A percentile compares a stretch with the other conserved stretches of the same genome.
Conservation (phyloP, 106 monocot genomes). For the Apostasia shenzhenica region DNA sequence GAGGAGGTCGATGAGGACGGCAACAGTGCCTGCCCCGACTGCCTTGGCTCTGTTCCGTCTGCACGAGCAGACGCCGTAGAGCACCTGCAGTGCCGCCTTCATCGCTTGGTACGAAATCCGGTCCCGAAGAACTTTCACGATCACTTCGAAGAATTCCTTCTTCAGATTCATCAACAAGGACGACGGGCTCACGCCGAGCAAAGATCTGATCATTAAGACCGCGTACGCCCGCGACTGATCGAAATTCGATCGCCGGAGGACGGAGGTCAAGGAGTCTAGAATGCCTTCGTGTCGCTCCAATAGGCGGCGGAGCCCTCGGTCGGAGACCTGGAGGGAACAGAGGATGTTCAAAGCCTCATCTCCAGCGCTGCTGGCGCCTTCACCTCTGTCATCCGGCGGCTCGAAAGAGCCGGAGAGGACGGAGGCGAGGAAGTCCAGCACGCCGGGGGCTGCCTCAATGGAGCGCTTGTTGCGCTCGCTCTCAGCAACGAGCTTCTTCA, state of each 20-base stretch:
- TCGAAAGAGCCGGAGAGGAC: not conserved
- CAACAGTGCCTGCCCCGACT: conserved; percentile 29
- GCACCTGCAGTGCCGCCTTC: conserved; percentile 38
- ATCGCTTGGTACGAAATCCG: conserved; percentile 25
- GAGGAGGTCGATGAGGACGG: conserved; percentile 29
- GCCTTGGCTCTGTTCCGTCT: conserved; percentile 40
- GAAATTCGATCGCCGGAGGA: not conserved
- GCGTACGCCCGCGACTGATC: conserved; percentile 31
- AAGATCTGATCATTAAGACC: conserved; percentile 25
- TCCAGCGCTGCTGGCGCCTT: not conserved
- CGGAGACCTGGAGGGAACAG: conserved; percentile 8
- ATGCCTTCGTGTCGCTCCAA: not conserved
- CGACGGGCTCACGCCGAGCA: conserved; percentile 15
- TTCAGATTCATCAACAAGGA: not conserved
- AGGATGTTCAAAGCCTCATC: conserved; percentile 27
- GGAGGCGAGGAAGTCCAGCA: conserved; percentile 8
- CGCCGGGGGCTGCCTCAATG: conserved; percentile 7
- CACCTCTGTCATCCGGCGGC: not conserved
- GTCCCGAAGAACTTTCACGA: conserved; percentile 29
- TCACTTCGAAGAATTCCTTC: conserved; percentile 26
- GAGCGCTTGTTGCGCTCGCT: conserved; percentile 43
- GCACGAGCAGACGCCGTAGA: conserved; percentile 14
- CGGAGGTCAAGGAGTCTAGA: not conserved
- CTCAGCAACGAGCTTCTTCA: conserved; percentile 17
- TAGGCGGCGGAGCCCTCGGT: conserved; percentile 2